phyloP scores from a whole-genome alignment of 768 basidiomycete species.

The Mycena metata region DNA sequence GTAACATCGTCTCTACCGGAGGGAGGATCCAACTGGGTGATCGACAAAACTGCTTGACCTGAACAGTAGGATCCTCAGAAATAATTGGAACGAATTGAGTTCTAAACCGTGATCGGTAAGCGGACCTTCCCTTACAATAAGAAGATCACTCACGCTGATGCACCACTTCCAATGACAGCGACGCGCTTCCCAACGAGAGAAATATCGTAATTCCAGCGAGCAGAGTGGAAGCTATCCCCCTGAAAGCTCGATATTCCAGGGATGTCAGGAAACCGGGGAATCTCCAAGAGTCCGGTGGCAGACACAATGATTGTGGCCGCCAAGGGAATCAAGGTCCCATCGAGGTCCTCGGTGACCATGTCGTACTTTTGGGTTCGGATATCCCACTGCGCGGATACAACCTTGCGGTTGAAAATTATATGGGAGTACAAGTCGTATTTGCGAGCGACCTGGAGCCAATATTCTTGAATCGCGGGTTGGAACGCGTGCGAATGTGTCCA shows the following conservation, averaged over 20 bases:
- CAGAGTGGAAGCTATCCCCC: constrained; percentile 66
- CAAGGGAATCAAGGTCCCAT: constrained; percentile 44
- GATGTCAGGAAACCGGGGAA: constrained; percentile 55
- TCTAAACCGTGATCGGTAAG: constrained; percentile 45
- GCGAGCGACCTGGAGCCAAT: constrained; percentile 55
- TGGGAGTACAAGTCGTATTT: constrained; percentile 58
- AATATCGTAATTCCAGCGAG: constrained; percentile 59
- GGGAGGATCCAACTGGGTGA: constrained; percentile 64
- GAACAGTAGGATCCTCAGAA: constrained; percentile 53
- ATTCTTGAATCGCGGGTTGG: constrained; percentile 59
- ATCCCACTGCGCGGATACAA: constrained; percentile 63
- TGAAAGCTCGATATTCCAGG: constrained; percentile 56
- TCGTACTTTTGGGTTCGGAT: constrained; percentile 50
- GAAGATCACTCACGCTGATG: constrained; percentile 58
- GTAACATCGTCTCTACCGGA: not conserved
- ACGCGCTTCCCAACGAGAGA: constrained; percentile 61
- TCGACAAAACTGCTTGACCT: constrained; percentile 64
- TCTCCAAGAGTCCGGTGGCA: constrained; percentile 62
- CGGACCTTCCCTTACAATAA: not conserved
- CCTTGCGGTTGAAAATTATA: constrained; percentile 59
- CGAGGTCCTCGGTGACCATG: constrained; percentile 48
- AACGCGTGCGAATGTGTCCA: constrained; percentile 57
- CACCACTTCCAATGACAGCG: constrained; percentile 71
- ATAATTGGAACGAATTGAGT: constrained; percentile 65
- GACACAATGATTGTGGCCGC: constrained; percentile 62